A percentile compares a stretch with the other conserved stretches of the same genome.
Evolutionary conservation across 352 stramenopile species (phyloP).

Genomic region (Globisporangium barbulae): DNA sequence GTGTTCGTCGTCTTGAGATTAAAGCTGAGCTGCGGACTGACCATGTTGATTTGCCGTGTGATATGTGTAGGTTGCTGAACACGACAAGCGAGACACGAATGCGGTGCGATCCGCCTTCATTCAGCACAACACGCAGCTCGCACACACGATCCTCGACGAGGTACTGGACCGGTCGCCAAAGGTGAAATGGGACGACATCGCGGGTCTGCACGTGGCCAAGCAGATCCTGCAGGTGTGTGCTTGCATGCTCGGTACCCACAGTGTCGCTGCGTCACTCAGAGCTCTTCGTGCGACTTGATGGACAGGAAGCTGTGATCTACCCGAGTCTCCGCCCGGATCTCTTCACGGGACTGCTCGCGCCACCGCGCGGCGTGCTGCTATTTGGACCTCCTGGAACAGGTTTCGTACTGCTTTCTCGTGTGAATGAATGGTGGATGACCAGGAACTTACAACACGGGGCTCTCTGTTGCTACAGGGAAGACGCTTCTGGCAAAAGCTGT

Average conservation of each 20-base stretch:
- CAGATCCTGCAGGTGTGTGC: constrained; percentile 78
- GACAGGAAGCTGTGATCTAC: constrained; percentile 80
- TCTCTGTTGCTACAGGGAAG: constrained; percentile 44
- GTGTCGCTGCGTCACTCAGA: not conserved
- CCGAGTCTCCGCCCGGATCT: constrained; percentile 80
- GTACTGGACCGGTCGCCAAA: constrained; percentile 77
- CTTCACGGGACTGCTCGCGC: constrained; percentile 72
- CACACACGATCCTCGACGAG: constrained; percentile 80
- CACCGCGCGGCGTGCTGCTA: constrained; percentile 68
- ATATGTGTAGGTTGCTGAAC: not conserved
- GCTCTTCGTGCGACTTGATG: not conserved
- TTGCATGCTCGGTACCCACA: not conserved
- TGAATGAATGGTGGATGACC: no score
- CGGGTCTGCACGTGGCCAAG: constrained; percentile 78
- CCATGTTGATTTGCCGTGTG: not conserved
- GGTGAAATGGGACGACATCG: constrained; percentile 83
- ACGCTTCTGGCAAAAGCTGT: constrained; percentile 82
- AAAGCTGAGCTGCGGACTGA: not conserved
- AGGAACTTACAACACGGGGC: not conserved
- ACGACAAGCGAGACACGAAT: not conserved
- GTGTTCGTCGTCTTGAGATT: not conserved
- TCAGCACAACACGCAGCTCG: constrained; percentile 55
- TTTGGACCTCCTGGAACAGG: constrained; percentile 82
- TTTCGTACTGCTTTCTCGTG: constrained; percentile 10
- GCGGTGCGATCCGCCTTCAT: constrained; percentile 31